Evolutionary conservation across 495 filamentous ascomycete species (phyloP), one percentile per base, ranked within the genome.

Genomic region (Sordaria brevicollis): DNA sequence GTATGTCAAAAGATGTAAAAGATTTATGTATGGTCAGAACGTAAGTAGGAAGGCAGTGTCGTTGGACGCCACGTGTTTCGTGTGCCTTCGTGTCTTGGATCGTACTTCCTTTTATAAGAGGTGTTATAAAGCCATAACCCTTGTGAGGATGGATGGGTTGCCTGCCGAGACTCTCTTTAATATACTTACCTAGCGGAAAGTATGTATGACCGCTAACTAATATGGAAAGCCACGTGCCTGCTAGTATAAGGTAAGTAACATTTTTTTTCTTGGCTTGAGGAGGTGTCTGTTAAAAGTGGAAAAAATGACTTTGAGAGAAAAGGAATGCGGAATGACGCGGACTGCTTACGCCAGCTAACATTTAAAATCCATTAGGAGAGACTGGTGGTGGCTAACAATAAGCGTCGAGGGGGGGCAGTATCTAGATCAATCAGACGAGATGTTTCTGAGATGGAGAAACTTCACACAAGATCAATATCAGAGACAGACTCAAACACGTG

Each of bases 51-150:
- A 29, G 29, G 9, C 11, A 33, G 69, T 49, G 65, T 67, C 69
- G 69, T 70, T 70, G 69, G 69, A 67, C 69, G 69, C 69, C 69
- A 70, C 69, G 69, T 70, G 65, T 68, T 70, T 68, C 69, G 69
- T 70, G 36, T 67, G 65, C 35, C 33, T 37, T 36, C 25, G 68
- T 57, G 49, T 57, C 21, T 29, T 13, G n/a, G n/a, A 15, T 57
- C 11, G 21, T 57, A n/a, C 49, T 29, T 57, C 49, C 29, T 29
- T 57, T 15, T 29, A 11, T 3, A 19, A 39, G 7, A 49, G 3
- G 0, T n/a, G n/a, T n/a, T n/a, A n/a, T n/a, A n/a, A n/a, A n/a
- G n/a, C n/a, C n/a, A n/a, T n/a, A n/a, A n/a, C n/a, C n/a, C 9
- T 49, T 41, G n/a, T 49, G 41, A 49, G 21, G 19, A 49, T 49